Evolutionary conservation across 2,329 filamentous ascomycete genomes (phyloP).

Genomic region (Fusarium sacchari): DNA sequence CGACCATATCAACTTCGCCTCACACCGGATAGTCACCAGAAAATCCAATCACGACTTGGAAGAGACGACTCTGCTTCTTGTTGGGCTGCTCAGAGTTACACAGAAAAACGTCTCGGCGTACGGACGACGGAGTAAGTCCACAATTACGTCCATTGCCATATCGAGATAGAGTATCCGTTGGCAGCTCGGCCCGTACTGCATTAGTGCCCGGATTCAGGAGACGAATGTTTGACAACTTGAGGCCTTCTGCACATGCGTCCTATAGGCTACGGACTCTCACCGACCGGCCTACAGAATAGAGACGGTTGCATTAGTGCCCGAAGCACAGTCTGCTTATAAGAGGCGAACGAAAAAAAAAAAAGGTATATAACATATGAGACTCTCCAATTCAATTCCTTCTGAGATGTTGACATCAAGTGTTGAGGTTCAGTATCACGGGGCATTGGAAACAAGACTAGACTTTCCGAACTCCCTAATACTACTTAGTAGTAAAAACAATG

Average conservation of each 20-base stretch:
- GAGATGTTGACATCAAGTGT: not conserved
- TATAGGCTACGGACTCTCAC: conserved; percentile 21
- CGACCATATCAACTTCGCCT: not conserved
- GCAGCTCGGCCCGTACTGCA: conserved; percentile 33
- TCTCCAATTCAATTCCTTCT: not conserved
- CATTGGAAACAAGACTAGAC: conserved; percentile 1
- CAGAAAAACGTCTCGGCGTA: conserved; percentile 3
- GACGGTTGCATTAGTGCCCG: conserved; percentile 14
- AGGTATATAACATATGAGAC: not conserved
- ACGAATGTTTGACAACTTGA: not conserved
- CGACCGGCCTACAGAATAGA: conserved; percentile 4
- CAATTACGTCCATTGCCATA: conserved; percentile 3
- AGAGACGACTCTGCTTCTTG: conserved; percentile 2
- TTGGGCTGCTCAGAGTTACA: conserved; percentile 23
- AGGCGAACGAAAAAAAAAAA: not conserved
- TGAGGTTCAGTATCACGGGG: not conserved
- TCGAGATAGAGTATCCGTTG: conserved; percentile 7
- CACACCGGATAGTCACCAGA: not conserved
- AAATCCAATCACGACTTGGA: conserved; percentile 11
- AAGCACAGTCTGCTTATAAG: not conserved
- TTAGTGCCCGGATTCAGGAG: conserved; percentile 21
- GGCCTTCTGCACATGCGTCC: conserved; percentile 12
- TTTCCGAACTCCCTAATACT: not conserved
- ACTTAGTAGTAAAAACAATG: conserved; percentile 8
- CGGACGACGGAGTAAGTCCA: not conserved